Evolutionary conservation across 129 eudicot genomes (phyloP), one percentile per base, ranked within the genome.

Genomic region (Oenanthe sinensis): DNA sequence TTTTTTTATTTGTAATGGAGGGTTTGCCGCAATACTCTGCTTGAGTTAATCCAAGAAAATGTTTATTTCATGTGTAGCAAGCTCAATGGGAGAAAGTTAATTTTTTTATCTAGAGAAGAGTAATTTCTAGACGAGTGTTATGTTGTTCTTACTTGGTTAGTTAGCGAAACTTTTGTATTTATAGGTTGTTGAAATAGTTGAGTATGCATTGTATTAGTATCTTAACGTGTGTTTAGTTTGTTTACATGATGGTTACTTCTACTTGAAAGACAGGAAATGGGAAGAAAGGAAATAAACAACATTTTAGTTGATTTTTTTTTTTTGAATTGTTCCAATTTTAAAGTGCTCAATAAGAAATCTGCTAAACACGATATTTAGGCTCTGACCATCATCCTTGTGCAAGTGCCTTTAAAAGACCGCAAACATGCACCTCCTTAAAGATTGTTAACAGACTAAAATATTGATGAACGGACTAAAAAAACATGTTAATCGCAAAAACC

Each of bases 71-170:
- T 90, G 90, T 84, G 81, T 36, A 86, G 79, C 85, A 88, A 88
- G 80, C 78, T 86, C 4, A 88, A 86, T 60, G 96, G 96, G 44
- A 86, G 82, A 73, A 90, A 88, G 79, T 76, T 90, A 63, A 85
- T 90, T 71, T n/a, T n/a, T n/a, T n/a, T n/a, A 87, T 80, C 50
- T 83, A 78, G 88, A 83, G n/a, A 90, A 88, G 88, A 79, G 45
- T 81, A 83, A 55, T 58, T 28, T 58, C 6, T 28, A 7, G 67
- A 7, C 4, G 67, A 58, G 67, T 58, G 28, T 6, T 20, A n/a
- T 54, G 26, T n/a, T 58, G 55, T 49, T 65, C 36, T 65, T 63
- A 63, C 37, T 26, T 65, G 71, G 42, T 65, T 42, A 65, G 42
- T n/a, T 65, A 28, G 71, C 10, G 19, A 65, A 30, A 65, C 42